A percentile compares a stretch with the other conserved stretches of the same genome.
phyloP scores from a whole-genome alignment of 2,329 filamentous ascomycete genomes.

The Exutisphaerella laricina region DNA sequence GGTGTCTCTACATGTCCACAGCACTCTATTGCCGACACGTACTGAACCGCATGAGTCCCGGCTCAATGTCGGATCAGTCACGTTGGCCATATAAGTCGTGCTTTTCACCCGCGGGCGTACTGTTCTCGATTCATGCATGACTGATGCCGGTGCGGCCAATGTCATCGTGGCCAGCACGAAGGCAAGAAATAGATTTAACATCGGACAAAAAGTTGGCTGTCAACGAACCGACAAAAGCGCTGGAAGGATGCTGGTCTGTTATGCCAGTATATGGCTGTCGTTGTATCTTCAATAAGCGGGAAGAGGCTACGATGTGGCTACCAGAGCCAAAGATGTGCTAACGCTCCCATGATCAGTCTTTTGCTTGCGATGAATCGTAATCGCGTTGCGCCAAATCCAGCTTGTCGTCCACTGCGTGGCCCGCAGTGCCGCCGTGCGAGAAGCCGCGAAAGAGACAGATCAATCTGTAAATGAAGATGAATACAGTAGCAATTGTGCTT shows the following conservation, averaged over 20 bases:
- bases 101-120: conserved; percentile 15
- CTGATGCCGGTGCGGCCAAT: conserved; percentile 10
- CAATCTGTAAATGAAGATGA: too few species aligned
- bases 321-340: conserved; percentile 2
- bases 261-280: neutral
- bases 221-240: neutral
- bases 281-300: neutral
- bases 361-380: too few species aligned
- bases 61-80: conserved; percentile 21
- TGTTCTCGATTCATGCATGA: conserved; percentile 1
- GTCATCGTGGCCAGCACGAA: conserved; percentile 9
- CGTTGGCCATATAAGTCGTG: conserved; percentile 18
- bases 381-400: too few species aligned
- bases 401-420: too few species aligned
- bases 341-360: too few species aligned
- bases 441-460: too few species aligned
- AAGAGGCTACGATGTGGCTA: conserved; percentile 2
- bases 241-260: neutral
- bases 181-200: conserved; percentile 3
- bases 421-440: too few species aligned
- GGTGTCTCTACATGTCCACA: conserved; percentile 28
- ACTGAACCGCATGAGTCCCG: conserved; percentile 25
- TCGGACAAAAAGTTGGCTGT: neutral
- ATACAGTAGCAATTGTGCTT: too few species aligned
- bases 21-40: conserved; percentile 15